These are phyloP conservation scores for Ligustrum vulgare DNA, from an alignment of 257 asterid genomes.

Conservation along the genomic window DNA sequence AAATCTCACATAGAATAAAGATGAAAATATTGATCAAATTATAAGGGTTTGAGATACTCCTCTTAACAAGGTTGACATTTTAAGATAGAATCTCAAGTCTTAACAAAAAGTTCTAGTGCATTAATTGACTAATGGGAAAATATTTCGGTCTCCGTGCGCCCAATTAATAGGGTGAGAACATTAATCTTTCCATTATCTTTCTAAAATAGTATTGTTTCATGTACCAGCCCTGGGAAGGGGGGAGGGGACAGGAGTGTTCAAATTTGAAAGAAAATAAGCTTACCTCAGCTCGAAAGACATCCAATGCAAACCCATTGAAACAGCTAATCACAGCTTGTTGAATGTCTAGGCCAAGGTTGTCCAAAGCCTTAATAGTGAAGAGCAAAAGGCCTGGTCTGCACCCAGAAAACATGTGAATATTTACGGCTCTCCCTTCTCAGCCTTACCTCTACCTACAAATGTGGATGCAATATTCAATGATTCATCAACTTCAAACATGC, in stretches of 20 bases:
- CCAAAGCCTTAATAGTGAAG: slow-evolving; percentile 64
- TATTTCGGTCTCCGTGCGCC: not conserved
- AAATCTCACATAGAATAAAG: no score
- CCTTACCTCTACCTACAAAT: slow-evolving; percentile 65
- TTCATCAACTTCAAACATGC: not conserved
- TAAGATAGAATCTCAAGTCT: no score
- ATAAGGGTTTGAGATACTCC: no score
- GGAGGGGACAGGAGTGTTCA: not conserved
- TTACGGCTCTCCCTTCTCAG: slow-evolving; percentile 68
- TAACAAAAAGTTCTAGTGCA: no score
- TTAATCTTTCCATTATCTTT: not conserved
- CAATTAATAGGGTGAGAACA: not conserved
- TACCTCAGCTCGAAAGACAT: slow-evolving; percentile 76
- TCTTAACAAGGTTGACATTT: no score
- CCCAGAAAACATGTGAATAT: slow-evolving; percentile 69
- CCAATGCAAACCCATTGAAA: slow-evolving; percentile 70
- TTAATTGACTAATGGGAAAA: not conserved
- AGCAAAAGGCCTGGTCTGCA: slow-evolving; percentile 56
- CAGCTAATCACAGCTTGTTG: slow-evolving; percentile 79
- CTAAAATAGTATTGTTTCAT: not conserved
- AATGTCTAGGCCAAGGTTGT: slow-evolving; percentile 60
- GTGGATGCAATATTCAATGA: not conserved
- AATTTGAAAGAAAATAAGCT: not conserved
- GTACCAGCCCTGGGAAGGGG: not conserved
- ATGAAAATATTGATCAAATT: no score